These are phyloP conservation scores for Salvia miltiorrhiza DNA, from an alignment of 257 asterid genomes.

Conservation along the genomic window DNA sequence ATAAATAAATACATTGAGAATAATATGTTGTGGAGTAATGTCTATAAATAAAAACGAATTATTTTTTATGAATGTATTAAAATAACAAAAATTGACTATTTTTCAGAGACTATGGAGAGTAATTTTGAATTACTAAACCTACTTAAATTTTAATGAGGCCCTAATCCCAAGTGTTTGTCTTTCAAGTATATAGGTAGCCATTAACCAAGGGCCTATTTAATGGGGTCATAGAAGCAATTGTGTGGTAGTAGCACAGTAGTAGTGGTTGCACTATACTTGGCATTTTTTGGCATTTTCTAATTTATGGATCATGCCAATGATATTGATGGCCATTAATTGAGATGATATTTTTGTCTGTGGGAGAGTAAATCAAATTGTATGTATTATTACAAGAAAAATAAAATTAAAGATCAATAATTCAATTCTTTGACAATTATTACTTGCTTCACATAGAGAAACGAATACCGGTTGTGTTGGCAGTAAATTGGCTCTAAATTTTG, in stretches of 20 bases:
- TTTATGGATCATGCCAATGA: neutral
- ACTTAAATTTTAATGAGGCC: too few species aligned
- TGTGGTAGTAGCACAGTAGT: neutral
- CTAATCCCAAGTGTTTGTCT: too few species aligned
- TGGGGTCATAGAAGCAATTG: neutral
- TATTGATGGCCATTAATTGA: neutral
- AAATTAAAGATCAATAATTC: neutral
- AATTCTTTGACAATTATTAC: neutral
- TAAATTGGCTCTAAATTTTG: neutral
- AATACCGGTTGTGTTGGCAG: neutral
- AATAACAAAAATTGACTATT: too few species aligned
- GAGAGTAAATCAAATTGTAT: neutral
- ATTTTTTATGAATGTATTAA: too few species aligned
- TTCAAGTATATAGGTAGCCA: too few species aligned
- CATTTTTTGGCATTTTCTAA: slow-evolving; percentile 7
- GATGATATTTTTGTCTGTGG: slow-evolving; percentile 6
- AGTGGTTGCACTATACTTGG: neutral
- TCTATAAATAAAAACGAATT: too few species aligned
- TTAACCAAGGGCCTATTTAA: neutral
- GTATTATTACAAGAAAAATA: too few species aligned
- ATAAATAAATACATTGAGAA: too few species aligned
- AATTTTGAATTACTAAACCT: too few species aligned
- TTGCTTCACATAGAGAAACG: neutral
- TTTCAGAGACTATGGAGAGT: too few species aligned
- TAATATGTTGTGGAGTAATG: too few species aligned